Evolutionary conservation across 1,139 yeast genomes (phyloP).

Genomic region (Torulaspora pretoriensis): DNA sequence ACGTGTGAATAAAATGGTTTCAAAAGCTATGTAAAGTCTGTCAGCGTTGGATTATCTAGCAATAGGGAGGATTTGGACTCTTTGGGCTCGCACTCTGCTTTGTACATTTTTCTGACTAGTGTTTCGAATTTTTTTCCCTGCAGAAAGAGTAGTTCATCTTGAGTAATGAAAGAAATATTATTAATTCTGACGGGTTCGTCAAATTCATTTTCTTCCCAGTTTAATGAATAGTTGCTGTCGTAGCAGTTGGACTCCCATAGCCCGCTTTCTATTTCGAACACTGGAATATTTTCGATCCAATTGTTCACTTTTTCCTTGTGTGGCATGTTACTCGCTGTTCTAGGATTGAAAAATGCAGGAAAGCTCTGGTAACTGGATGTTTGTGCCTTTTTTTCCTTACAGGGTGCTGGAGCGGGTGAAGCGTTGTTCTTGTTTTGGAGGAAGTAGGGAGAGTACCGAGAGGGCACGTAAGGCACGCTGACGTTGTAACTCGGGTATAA

Average conservation of each 20-base stretch:
- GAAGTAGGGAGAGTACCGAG: constrained; percentile 13
- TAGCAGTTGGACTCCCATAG: constrained; percentile 24
- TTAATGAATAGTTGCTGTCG: constrained; percentile 21
- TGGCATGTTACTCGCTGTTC: constrained; percentile 55
- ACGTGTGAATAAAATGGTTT: neutral
- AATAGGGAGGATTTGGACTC: constrained; percentile 6
- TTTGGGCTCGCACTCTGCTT: constrained; percentile 11
- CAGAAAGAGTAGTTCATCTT: constrained; percentile 30
- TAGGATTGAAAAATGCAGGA: constrained; percentile 52
- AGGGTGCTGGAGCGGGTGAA: neutral
- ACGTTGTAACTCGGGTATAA: constrained; percentile 15
- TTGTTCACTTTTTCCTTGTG: constrained; percentile 55
- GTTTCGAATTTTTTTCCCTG: constrained; percentile 33
- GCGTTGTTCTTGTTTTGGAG: constrained; percentile 5
- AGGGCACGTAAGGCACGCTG: constrained; percentile 10
- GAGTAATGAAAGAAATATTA: constrained; percentile 21
- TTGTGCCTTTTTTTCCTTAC: constrained; percentile 3
- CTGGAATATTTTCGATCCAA: constrained; percentile 60
- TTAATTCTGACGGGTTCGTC: constrained; percentile 17
- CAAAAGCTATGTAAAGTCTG: constrained; percentile 13
- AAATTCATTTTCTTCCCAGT: constrained; percentile 36
- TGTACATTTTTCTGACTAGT: constrained; percentile 27
- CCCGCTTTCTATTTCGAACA: constrained; percentile 26
- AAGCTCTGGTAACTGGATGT: constrained; percentile 23
- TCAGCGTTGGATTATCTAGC: constrained; percentile 9